phyloP scores from a whole-genome alignment of 1,139 yeast genomes.

The Protomyces inouyei region DNA sequence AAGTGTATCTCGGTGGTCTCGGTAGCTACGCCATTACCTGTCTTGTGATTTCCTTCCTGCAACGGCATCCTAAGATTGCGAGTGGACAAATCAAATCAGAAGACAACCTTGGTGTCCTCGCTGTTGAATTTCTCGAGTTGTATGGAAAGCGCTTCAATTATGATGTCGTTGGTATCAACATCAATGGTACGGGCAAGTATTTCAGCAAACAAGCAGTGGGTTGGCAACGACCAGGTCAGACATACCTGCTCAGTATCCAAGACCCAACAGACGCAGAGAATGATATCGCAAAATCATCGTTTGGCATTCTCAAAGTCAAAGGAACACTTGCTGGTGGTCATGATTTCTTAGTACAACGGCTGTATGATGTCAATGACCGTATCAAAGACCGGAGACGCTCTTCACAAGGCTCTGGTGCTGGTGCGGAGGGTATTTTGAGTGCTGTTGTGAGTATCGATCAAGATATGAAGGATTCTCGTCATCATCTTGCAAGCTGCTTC shows the following conservation, averaged over 20 bases:
- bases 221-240: slow-evolving; percentile 50
- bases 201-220: slow-evolving; percentile 51
- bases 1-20: slow-evolving; percentile 93
- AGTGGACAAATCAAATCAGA: slow-evolving; percentile 62
- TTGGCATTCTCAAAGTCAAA: slow-evolving; percentile 76
- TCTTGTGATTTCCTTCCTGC: slow-evolving; percentile 73
- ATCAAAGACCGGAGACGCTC: slow-evolving; percentile 18
- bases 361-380: slow-evolving; percentile 26
- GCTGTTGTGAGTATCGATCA: slow-evolving; percentile 27
- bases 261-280: slow-evolving; percentile 83
- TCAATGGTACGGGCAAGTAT: slow-evolving; percentile 44
- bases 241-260: slow-evolving; percentile 71
- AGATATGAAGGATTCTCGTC: slow-evolving; percentile 21
- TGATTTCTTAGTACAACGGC: slow-evolving; percentile 49
- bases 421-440: slow-evolving; percentile 24
- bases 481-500: slow-evolving; percentile 8
- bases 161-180: slow-evolving; percentile 66
- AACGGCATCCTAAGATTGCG: slow-evolving; percentile 69
- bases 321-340: slow-evolving; percentile 90
- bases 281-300: slow-evolving; percentile 56
- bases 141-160: slow-evolving; percentile 90
- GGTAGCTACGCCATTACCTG: slow-evolving; percentile 95
- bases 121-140: slow-evolving; percentile 91
- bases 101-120: slow-evolving; percentile 77
- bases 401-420: background rate